phyloP scores from a whole-genome alignment of 2,329 filamentous ascomycete species.

The Alternaria consortialis region DNA sequence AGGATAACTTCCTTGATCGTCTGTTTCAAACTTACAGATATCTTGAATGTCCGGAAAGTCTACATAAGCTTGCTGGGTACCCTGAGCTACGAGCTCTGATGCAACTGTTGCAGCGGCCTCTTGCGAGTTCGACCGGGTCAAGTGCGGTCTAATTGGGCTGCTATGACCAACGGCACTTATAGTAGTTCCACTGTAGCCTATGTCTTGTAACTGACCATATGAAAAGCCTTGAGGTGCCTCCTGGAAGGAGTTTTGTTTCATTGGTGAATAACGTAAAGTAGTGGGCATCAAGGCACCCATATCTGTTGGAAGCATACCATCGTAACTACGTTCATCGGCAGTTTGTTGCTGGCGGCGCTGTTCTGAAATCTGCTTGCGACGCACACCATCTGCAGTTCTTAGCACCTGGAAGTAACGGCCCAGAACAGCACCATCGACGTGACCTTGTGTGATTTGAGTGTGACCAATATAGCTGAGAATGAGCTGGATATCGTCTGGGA shows the following conservation, averaged over 20 bases:
- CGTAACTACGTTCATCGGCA: not conserved
- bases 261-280: not conserved
- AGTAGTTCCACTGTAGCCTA: not conserved
- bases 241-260: not conserved
- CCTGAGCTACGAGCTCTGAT: slow-evolving; percentile 1
- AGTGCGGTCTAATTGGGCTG: not conserved
- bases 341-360: not conserved
- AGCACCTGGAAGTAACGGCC: not conserved
- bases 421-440: slow-evolving; percentile 10
- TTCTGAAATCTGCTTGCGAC: not conserved
- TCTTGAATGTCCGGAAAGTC: slow-evolving; percentile 1
- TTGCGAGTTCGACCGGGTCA: not conserved
- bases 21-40: not conserved
- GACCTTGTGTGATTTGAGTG: not conserved
- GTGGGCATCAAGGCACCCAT: not conserved
- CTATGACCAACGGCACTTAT: not conserved
- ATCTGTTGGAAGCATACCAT: not conserved
- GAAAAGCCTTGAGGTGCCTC: not conserved
- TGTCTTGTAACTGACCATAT: not conserved
- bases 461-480: slow-evolving; percentile 24
- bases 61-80: not conserved
- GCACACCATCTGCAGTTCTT: not conserved
- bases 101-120: slow-evolving; percentile 4
- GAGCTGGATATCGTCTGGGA: slow-evolving; percentile 30
- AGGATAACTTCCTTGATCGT: not conserved